Percentiles rank a stretch among this genome's conserved stretches.
These are phyloP conservation scores for Boletellus emodensis DNA, from an alignment of 768 basidiomycete genomes.

Conservation along the genomic window DNA sequence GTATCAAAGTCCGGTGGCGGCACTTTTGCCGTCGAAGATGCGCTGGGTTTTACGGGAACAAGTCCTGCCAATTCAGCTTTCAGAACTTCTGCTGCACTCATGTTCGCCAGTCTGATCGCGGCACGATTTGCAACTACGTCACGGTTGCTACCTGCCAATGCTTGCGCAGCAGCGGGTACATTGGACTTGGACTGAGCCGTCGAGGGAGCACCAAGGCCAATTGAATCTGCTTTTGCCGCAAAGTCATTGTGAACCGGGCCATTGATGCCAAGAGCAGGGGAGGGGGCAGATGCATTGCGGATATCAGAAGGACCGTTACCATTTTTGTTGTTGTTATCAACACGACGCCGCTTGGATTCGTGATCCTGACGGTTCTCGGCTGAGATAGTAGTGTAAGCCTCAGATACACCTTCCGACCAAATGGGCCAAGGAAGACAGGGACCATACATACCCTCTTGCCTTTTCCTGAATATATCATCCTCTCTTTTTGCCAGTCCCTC, in stretches of 20 bases:
- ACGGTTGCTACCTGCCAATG: conserved; percentile 80
- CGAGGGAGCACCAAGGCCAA: conserved; percentile 65
- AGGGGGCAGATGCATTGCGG: conserved; percentile 29
- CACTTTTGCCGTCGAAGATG: conserved; percentile 30
- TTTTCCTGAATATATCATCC: conserved; percentile 90
- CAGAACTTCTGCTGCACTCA: conserved; percentile 92
- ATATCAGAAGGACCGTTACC: conserved; percentile 38
- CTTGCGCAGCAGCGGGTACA: conserved; percentile 59
- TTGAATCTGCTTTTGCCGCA: conserved; percentile 72
- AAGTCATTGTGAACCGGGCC: conserved; percentile 52
- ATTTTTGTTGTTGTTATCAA: conserved; percentile 42
- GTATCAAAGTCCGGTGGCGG: conserved; percentile 28
- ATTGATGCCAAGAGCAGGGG: conserved; percentile 27
- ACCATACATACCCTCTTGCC: conserved; percentile 79
- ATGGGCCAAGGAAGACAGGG: conserved; percentile 8
- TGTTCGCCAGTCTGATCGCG: conserved; percentile 91
- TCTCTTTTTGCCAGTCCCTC: conserved; percentile 92
- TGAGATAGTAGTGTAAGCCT: conserved; percentile 31
- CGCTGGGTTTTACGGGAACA: conserved; percentile 37
- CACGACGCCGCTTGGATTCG: conserved; percentile 83
- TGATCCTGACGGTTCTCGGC: conserved; percentile 94
- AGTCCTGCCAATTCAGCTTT: conserved; percentile 80
- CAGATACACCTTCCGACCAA: conserved; percentile 2
- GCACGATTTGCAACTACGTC: conserved; percentile 88
- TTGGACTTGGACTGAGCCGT: conserved; percentile 56